phyloP scores from a whole-genome alignment of 768 basidiomycete species.

The Phylloporus arenicola region DNA sequence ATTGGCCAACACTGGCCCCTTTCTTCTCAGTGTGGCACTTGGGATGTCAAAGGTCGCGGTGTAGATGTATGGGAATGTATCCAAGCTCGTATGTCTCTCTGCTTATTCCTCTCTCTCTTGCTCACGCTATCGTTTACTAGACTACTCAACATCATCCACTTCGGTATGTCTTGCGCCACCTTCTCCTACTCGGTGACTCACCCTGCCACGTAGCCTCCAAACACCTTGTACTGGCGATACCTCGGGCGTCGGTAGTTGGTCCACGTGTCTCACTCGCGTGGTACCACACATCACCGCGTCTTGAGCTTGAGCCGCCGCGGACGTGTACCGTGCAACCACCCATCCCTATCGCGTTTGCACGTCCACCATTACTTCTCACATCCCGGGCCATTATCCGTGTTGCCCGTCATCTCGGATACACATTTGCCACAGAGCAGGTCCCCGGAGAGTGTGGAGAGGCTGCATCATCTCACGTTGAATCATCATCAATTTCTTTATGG shows the following conservation, averaged over 20 bases:
- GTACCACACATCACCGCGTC: slow-evolving; percentile 4
- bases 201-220: slow-evolving; percentile 35
- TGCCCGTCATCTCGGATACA: slow-evolving; percentile 6
- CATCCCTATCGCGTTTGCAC: slow-evolving; percentile 1
- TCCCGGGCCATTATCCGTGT: slow-evolving; percentile 1
- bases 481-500: slow-evolving; percentile 10
- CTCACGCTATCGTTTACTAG: slow-evolving; percentile 31
- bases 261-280: not conserved
- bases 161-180: slow-evolving; percentile 20
- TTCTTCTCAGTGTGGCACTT: slow-evolving; percentile 65
- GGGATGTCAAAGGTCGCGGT: slow-evolving; percentile 60
- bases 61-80: slow-evolving; percentile 78
- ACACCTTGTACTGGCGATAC: slow-evolving; percentile 41
- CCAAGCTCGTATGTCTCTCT: slow-evolving; percentile 45
- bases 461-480: slow-evolving; percentile 6
- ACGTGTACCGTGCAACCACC: not conserved
- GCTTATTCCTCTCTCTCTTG: not conserved
- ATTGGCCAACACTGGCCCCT: slow-evolving; percentile 58
- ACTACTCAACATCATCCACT: slow-evolving; percentile 55
- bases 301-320: slow-evolving; percentile 1
- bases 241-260: slow-evolving; percentile 37
- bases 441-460: slow-evolving; percentile 1
- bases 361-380: slow-evolving; percentile 5
- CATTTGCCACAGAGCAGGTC: slow-evolving; percentile 2
- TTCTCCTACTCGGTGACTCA: not conserved